Evolutionary conservation across 306 rosid genomes (phyloP).

Genomic region (Glycine soja): DNA sequence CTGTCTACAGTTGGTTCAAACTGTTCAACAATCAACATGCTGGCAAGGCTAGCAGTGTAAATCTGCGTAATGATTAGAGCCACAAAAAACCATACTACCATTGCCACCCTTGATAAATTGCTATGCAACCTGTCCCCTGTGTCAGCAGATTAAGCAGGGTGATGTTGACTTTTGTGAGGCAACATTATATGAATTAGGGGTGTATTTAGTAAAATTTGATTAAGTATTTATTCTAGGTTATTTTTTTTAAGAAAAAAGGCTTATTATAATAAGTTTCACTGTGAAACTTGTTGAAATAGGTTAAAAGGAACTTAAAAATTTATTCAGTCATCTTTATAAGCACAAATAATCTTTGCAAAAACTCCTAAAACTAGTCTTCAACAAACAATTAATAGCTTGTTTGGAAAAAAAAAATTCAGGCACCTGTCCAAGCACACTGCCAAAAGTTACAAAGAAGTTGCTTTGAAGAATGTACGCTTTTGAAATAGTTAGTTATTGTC

Average conservation of each 20-base stretch:
- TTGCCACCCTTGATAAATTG: conserved; percentile 59
- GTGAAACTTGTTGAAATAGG: background rate
- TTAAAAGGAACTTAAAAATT: background rate
- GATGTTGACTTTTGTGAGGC: conserved; percentile 1
- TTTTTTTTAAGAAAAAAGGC: background rate
- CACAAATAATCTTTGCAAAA: too few species aligned
- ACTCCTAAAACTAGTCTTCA: background rate
- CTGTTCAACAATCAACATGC: conserved; percentile 60
- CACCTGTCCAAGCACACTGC: too few species aligned
- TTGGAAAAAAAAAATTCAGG: too few species aligned
- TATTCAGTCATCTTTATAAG: background rate
- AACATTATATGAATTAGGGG: background rate
- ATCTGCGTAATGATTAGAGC: conserved; percentile 63
- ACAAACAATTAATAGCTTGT: background rate
- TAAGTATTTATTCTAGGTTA: too few species aligned
- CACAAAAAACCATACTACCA: conserved; percentile 66
- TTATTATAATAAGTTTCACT: background rate
- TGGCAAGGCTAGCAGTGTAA: conserved; percentile 62
- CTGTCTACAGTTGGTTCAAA: conserved; percentile 56
- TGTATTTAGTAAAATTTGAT: background rate
- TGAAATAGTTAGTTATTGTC: background rate
- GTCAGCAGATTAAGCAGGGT: background rate
- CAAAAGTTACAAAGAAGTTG: too few species aligned
- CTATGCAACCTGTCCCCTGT: conserved; percentile 56
- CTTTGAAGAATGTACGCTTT: background rate